These are phyloP conservation scores for Sclerotinia spermophila DNA, from an alignment of 2,329 filamentous ascomycete genomes.

Conservation along the genomic window DNA sequence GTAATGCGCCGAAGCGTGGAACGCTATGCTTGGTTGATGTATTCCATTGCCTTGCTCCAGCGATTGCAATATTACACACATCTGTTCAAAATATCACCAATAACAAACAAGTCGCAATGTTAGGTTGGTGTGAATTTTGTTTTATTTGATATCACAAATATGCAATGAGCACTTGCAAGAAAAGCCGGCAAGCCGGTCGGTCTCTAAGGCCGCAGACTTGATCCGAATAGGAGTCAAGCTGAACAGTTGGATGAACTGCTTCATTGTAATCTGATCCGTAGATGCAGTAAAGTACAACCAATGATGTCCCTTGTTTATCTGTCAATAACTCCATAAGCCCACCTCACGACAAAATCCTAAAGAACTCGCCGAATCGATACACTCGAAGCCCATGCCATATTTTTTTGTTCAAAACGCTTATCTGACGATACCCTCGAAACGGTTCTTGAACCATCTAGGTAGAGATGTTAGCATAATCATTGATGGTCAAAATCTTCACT, in stretches of 20 bases:
- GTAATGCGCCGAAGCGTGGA: neutral
- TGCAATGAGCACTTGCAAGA: constrained; percentile 24
- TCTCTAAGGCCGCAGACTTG: constrained; percentile 66
- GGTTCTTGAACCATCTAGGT: constrained; percentile 72
- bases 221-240: constrained; percentile 49
- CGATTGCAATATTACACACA: neutral
- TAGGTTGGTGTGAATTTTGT: neutral
- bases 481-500: neutral
- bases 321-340: constrained; percentile 32
- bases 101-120: neutral
- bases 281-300: constrained; percentile 36
- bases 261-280: constrained; percentile 39
- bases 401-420: constrained; percentile 52
- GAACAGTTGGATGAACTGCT: constrained; percentile 45
- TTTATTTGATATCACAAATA: constrained; percentile 5
- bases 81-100: neutral
- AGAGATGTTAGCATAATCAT: constrained; percentile 3
- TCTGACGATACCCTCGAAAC: constrained; percentile 76
- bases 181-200: constrained; percentile 71
- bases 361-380: constrained; percentile 16
- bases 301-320: constrained; percentile 26
- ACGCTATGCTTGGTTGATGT: neutral
- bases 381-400: constrained; percentile 11
- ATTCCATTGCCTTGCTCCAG: neutral
- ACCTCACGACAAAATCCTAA: constrained; percentile 23